Evolutionary conservation across 2,329 filamentous ascomycete genomes (phyloP).

Genomic region (Onygenales sp.): DNA sequence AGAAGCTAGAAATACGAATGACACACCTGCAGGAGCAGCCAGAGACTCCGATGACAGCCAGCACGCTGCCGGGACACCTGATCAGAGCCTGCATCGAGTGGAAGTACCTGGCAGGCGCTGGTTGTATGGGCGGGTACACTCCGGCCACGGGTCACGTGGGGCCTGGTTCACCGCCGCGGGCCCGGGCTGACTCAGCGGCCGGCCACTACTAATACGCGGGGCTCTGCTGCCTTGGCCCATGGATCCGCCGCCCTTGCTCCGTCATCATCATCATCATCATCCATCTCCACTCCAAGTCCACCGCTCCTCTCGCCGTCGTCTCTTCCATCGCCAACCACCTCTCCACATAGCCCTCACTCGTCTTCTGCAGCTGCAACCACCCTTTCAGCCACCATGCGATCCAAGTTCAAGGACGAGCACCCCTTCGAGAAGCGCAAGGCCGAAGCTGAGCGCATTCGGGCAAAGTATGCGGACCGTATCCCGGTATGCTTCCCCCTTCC

Average conservation of each 20-base stretch:
- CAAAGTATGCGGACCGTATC: slow-evolving; percentile 98
- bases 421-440: slow-evolving; percentile 99
- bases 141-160: not conserved
- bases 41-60: no score
- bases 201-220: not conserved
- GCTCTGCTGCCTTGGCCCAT: not conserved
- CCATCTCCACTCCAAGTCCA: slow-evolving; percentile 4
- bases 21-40: no score
- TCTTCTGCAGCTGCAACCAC: slow-evolving; percentile 9
- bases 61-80: no score
- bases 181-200: slow-evolving; percentile 11
- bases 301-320: slow-evolving; percentile 3
- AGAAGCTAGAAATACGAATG: no score
- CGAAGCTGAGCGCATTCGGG: slow-evolving; percentile 96
- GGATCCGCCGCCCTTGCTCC: no score
- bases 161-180: slow-evolving; percentile 17
- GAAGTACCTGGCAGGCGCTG: no score
- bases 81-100: no score
- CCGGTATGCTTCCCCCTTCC: slow-evolving; percentile 56
- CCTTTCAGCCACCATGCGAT: slow-evolving; percentile 64
- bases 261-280: slow-evolving; percentile 1
- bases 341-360: not conserved
- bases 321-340: slow-evolving; percentile 8
- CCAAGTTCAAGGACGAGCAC: slow-evolving; percentile 99
- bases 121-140: no score